phyloP scores from a whole-genome alignment of 1,284 basidiomycete genomes.

The Trichosporon ovoides region DNA sequence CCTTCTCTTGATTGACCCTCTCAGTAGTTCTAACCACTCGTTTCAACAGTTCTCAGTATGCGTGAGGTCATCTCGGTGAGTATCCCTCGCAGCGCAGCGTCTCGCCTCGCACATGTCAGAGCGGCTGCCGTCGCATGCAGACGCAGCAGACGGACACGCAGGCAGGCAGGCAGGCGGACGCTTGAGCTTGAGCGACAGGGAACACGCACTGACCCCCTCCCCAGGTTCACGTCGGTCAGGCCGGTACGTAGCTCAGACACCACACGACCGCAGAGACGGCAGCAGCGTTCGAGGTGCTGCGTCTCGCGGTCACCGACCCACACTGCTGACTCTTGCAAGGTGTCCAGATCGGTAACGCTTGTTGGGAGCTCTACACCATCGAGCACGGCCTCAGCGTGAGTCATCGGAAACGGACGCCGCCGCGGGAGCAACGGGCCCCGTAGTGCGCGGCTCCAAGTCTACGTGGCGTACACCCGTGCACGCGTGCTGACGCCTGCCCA shows the following conservation, averaged over 20 bases:
- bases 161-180: too few species aligned
- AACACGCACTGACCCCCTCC: conserved; percentile 2
- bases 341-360: conserved; percentile 80
- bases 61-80: conserved; percentile 49
- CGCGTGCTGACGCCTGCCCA: conserved; percentile 42
- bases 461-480: conserved; percentile 5
- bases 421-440: not conserved
- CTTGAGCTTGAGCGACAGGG: too few species aligned
- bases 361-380: conserved; percentile 97
- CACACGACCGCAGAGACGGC: not conserved
- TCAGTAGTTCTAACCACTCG: conserved; percentile 9
- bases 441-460: not conserved
- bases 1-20: not conserved
- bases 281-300: not conserved
- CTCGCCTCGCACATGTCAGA: not conserved
- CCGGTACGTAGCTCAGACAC: conserved; percentile 32
- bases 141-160: not conserved
- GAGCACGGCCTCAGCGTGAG: conserved; percentile 94
- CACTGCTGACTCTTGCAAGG: conserved; percentile 27
- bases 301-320: not conserved
- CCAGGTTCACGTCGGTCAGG: conserved; percentile 50
- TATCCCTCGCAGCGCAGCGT: too few species aligned
- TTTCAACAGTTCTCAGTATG: conserved; percentile 27
- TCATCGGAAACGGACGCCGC: conserved; percentile 23
- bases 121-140: not conserved